Evolutionary conservation across 1,284 basidiomycete species (phyloP), one percentile per base, ranked within the genome.

Genomic region (Hemileia vastatrix): DNA sequence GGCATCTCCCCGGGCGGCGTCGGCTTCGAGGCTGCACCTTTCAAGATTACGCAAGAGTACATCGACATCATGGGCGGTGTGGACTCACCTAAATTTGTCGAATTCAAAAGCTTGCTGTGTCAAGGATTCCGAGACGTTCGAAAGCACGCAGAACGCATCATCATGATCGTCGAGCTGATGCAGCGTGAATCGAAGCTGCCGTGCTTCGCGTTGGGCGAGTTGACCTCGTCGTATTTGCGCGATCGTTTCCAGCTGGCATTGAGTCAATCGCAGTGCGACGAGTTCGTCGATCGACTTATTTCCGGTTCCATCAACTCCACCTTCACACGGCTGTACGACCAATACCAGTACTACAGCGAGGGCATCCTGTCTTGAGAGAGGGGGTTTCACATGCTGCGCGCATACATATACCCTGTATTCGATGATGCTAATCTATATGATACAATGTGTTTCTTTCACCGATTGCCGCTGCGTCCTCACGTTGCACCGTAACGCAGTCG

Each of bases 11-110:
- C 94, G 0, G 79, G 79, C 4, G 94, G 94, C 11, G 87, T 98
- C 67, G 90, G 94, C 23, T 97, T 98, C 74, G 94, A 98, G 78
- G 94, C 93, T 8, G 93, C 95, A 4, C 95, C 94, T 1, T 98
- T 98, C 82, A 98, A 98, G 77, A 79, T 98, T 31, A 86, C 92
- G 18, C 72, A 80, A 72, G 94, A 98, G 77, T 98, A 98, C 77
- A 83, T 98, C 54, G 94, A 97, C 71, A 89, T 98, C 45, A 81
- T 98, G 50, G 95, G 94, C 19, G 94, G 94, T 0, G 79, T 88
- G 45, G 83, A 88, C 64, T 82, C 85, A 50, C 79, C 84, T 11
- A 82, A 88, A 11, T 97, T 87, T 74, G 76, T 81, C 40, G 89
- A 95, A 75, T 98, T 96, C 79, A 86, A 83, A 72, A 80, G 81